Conservation (phyloP, 2,329 filamentous ascomycete genomes). For the Trichoderma atroviride region DNA sequence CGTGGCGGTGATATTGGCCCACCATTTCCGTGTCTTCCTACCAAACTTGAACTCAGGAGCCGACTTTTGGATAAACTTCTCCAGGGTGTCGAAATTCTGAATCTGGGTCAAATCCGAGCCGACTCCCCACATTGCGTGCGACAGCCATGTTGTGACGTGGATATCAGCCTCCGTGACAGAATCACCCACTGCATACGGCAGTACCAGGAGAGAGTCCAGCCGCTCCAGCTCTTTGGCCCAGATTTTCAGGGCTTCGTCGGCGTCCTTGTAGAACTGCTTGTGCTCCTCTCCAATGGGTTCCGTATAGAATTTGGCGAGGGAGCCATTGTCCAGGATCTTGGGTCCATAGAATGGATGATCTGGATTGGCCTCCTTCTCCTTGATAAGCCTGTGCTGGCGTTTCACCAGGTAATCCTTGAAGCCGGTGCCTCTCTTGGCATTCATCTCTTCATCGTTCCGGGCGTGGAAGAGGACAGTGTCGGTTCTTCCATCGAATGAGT, state of each 20-base stretch:
- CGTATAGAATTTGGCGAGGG: slow-evolving; percentile 23
- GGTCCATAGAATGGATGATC: slow-evolving; percentile 30
- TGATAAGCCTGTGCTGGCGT: slow-evolving; percentile 28
- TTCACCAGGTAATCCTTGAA: slow-evolving; percentile 25
- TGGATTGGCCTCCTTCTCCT: slow-evolving; percentile 24
- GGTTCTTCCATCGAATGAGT: slow-evolving; percentile 27
- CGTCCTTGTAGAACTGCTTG: slow-evolving; percentile 25
- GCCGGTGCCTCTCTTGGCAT: not conserved
- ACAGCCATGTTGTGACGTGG: slow-evolving; percentile 29
- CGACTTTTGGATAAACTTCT: not conserved
- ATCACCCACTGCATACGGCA: slow-evolving; percentile 30
- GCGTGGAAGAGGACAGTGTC: slow-evolving; percentile 29
- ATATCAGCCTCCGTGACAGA: slow-evolving; percentile 30
- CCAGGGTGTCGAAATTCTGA: not conserved
- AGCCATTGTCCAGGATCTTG: slow-evolving; percentile 28
- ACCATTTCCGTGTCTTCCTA: not conserved
- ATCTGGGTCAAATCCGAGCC: not conserved
- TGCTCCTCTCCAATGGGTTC: slow-evolving; percentile 14
- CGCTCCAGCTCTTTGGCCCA: slow-evolving; percentile 28
- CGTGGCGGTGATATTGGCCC: not conserved
- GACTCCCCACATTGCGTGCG: slow-evolving; percentile 28
- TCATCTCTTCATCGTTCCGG: slow-evolving; percentile 21
- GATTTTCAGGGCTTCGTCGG: not conserved
- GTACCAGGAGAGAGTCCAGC: slow-evolving; percentile 28
- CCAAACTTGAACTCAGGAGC: not conserved